Evolutionary conservation across 805 yeast genomes (phyloP), one percentile per base, ranked within the genome.

Genomic region (Saccharomyces kudriavzevii): DNA sequence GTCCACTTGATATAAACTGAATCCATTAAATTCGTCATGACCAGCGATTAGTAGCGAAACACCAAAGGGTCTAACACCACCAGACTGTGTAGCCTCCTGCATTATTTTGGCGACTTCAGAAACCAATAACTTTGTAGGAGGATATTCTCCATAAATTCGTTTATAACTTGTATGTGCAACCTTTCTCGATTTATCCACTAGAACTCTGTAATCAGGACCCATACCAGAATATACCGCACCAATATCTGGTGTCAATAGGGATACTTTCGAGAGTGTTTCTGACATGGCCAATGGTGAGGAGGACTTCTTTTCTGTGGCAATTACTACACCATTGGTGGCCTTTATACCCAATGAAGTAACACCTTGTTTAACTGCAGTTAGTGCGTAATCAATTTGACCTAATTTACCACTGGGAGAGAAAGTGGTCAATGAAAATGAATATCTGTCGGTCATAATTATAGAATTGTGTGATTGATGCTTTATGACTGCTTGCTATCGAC

Each of bases 21-120:
- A 91, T 14, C 81, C 77, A 62, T 79, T 82, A 54, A 77, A 77
- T 40, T 85, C 89, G 68, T 94, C 98, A 68, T 89, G 81, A 24
- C 99, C 99, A 9, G 97, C 99, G 20, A 94, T 90, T 53, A 94
- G 76, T 54, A 94, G 75, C 10, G 97, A 89, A 24, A 95, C 97
- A 56, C 99, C 99, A 69, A 84, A 94, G n/a, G 99, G 99, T 69
- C 99, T 83, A 58, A 94, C 96, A 72, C 99, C 99, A 50, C 97
- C 99, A 51, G 90, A 84, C 70, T 94, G 99, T 1, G 98, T 94
- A n/a, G 96, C 91, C 70, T 92, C 97, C 72, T 94, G 99, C 89
- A 94, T 95, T 52, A 90, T 85, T 66, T 87, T 87, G 52, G 99
- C 99, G 60, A 94, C 83, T 70, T 94, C 97, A 57, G 91, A 88